Conservation (phyloP, 805 yeast species). For the Candida maesae region DNA sequence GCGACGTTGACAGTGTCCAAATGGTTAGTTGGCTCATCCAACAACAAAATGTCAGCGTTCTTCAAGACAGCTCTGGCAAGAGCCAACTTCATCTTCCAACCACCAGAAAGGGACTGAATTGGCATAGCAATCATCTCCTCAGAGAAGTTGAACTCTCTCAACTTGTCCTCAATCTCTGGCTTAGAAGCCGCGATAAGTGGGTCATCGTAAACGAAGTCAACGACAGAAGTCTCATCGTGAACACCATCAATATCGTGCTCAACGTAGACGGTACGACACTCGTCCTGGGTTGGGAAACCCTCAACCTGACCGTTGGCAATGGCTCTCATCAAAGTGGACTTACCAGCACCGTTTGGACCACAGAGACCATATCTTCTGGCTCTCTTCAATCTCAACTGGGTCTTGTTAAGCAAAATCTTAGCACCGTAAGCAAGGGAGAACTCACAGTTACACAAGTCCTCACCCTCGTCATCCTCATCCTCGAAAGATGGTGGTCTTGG, state of each 20-base stretch:
- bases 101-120: constrained; percentile 97
- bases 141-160: constrained; percentile 88
- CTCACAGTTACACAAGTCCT: constrained; percentile 99
- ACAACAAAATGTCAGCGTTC: constrained; percentile 95
- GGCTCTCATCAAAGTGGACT: constrained; percentile 97
- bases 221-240: constrained; percentile 92
- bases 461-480: constrained; percentile 98
- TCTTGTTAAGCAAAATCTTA: constrained; percentile 98
- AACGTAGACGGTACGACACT: constrained; percentile 98
- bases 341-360: constrained; percentile 99
- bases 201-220: constrained; percentile 85
- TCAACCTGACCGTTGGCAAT: constrained; percentile 98
- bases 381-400: constrained; percentile 98
- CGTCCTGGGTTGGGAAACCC: constrained; percentile 99
- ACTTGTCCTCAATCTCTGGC: constrained; percentile 69
- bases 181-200: constrained; percentile 57
- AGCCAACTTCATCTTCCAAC: constrained; percentile 99
- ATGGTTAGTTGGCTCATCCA: constrained; percentile 99
- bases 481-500: constrained; percentile 95
- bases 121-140: constrained; percentile 93
- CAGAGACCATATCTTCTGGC: constrained; percentile 98
- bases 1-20: constrained; percentile 99
- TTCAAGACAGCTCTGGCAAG: constrained; percentile 98
- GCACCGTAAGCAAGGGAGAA: constrained; percentile 99
- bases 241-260: constrained; percentile 99